These are phyloP conservation scores for Novymonas esmeraldas DNA, from an alignment of 208 protist species.

Conservation along the genomic window DNA sequence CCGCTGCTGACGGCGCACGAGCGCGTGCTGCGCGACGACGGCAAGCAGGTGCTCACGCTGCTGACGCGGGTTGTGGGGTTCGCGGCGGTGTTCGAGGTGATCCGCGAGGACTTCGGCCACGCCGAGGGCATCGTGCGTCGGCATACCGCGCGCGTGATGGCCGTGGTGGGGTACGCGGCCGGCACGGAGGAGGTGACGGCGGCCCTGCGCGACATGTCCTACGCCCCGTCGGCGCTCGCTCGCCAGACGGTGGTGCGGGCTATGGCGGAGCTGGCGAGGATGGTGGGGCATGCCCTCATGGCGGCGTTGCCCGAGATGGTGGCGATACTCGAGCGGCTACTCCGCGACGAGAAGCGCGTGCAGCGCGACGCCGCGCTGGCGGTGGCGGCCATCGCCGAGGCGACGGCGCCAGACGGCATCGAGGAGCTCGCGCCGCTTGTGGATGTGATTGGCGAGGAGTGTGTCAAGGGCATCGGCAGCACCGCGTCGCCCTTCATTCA, in stretches of 20 bases:
- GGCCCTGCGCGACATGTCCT: constrained; percentile 98
- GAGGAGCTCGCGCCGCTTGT: constrained; percentile 97
- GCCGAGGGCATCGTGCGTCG: constrained; percentile 98
- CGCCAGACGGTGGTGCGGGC: constrained; percentile 98
- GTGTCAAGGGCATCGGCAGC: constrained; percentile 93
- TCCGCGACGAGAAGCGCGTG: constrained; percentile 96
- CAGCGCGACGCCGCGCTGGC: constrained; percentile 96
- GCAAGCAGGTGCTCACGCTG: constrained; percentile 98
- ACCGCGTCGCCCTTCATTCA: constrained; percentile 97
- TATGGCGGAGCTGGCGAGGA: constrained; percentile 97
- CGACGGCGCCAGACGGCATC: constrained; percentile 98
- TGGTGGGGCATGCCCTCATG: constrained; percentile 98
- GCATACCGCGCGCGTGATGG: constrained; percentile 98
- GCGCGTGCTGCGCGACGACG: constrained; percentile 98
- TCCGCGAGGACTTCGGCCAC: constrained; percentile 98
- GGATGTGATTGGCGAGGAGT: constrained; percentile 96
- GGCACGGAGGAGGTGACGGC: constrained; percentile 96
- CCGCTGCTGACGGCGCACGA: constrained; percentile 98
- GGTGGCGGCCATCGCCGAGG: constrained; percentile 97
- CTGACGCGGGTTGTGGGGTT: constrained; percentile 98
- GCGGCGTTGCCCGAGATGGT: constrained; percentile 96
- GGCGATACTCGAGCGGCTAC: constrained; percentile 95
- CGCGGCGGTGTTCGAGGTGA: constrained; percentile 97
- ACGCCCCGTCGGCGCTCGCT: constrained; percentile 96
- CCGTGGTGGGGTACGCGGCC: constrained; percentile 96